These are phyloP conservation scores for Anisodus acutangulus DNA, from an alignment of 257 asterid species.

Conservation along the genomic window DNA sequence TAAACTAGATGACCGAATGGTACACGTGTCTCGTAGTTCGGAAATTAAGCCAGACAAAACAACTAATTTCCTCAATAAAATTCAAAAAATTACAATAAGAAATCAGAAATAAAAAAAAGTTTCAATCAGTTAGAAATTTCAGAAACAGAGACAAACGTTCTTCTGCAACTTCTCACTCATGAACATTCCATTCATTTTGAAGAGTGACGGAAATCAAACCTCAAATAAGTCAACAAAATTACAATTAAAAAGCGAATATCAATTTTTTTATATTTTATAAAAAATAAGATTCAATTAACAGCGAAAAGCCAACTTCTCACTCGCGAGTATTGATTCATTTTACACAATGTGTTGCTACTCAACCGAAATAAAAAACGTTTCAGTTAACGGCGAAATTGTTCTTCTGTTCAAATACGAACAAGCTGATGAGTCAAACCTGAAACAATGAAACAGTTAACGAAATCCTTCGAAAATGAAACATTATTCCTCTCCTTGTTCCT, in stretches of 20 bases:
- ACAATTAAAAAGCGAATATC: background rate
- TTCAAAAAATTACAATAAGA: background rate
- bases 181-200: background rate
- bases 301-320: background rate
- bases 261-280: too few species aligned
- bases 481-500: conserved; percentile 6
- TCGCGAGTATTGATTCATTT: background rate
- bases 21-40: too few species aligned
- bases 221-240: background rate
- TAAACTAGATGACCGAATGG: too few species aligned
- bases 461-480: background rate
- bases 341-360: background rate
- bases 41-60: background rate
- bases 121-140: background rate
- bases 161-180: background rate
- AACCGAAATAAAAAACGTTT: background rate
- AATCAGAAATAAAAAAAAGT: background rate
- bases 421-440: conserved; percentile 24
- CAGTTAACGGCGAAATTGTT: background rate
- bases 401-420: background rate
- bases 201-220: background rate
- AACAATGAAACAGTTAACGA: conserved; percentile 15
- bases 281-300: background rate
- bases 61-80: background rate
- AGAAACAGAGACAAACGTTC: background rate